phyloP scores from a whole-genome alignment of 352 stramenopile genomes.

The Pseudoperonospora humuli region DNA sequence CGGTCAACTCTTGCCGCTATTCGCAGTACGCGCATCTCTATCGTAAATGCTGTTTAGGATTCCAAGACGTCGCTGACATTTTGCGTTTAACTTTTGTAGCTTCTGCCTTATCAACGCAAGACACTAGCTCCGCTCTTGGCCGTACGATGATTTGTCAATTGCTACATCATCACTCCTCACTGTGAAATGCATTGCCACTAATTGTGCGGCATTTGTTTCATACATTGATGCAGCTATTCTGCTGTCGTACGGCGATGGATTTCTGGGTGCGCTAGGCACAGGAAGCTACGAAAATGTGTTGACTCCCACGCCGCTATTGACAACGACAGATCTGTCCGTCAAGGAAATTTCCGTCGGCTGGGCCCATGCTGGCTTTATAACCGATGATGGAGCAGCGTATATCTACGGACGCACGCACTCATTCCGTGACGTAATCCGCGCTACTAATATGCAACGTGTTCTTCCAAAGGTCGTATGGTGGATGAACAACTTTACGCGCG shows the following conservation, averaged over 20 bases:
- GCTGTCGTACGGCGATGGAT: constrained; percentile 74
- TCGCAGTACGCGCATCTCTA: constrained; percentile 14
- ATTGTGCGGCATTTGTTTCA: not conserved
- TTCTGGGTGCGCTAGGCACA: constrained; percentile 63
- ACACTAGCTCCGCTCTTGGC: constrained; percentile 4
- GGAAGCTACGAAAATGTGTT: constrained; percentile 52
- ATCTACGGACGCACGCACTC: constrained; percentile 75
- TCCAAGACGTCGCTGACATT: constrained; percentile 1
- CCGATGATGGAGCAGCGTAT: constrained; percentile 54
- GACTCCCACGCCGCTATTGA: constrained; percentile 34
- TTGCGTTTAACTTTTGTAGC: constrained; percentile 6
- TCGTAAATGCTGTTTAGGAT: no score
- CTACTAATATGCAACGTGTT: constrained; percentile 79
- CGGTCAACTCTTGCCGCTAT: constrained; percentile 7
- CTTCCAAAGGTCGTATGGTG: constrained; percentile 55
- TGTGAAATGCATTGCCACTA: not conserved
- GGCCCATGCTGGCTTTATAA: constrained; percentile 72
- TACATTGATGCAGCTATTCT: constrained; percentile 25
- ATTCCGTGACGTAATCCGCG: constrained; percentile 77
- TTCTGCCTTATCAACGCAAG: constrained; percentile 18
- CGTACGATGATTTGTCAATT: constrained; percentile 13
- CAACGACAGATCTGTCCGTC: constrained; percentile 38
- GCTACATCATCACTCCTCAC: not conserved
- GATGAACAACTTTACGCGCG: constrained; percentile 69
- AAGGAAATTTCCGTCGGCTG: constrained; percentile 67